These are phyloP conservation scores for Wickerhamomyces alni DNA, from an alignment of 805 yeast genomes.

Conservation along the genomic window DNA sequence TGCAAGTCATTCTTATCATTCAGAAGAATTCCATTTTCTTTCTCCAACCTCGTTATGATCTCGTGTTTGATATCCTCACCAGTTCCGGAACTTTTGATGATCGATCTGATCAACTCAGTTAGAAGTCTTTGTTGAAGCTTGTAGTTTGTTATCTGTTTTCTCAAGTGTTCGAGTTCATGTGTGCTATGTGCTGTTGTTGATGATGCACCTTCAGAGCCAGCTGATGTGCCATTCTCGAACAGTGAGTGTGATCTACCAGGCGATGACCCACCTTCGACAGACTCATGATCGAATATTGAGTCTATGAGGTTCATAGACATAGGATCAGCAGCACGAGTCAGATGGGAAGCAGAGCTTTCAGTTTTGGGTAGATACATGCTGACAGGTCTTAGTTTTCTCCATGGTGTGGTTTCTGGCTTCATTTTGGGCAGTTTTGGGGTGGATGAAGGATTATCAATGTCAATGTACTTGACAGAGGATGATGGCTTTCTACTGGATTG, in stretches of 20 bases:
- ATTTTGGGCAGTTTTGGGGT: constrained; percentile 27
- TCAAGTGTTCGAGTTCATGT: constrained; percentile 31
- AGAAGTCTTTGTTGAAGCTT: constrained; percentile 30
- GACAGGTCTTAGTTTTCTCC: constrained; percentile 25
- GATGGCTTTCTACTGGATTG: background rate
- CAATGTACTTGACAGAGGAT: constrained; percentile 14
- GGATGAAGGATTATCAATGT: constrained; percentile 22
- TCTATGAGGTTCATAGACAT: constrained; percentile 17
- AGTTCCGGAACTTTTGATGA: constrained; percentile 15
- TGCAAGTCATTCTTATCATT: constrained; percentile 15
- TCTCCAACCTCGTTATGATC: constrained; percentile 16
- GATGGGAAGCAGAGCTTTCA: background rate
- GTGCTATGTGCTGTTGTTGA: constrained; percentile 10
- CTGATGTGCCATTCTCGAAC: constrained; percentile 11
- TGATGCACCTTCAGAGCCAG: constrained; percentile 6
- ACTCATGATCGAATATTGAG: constrained; percentile 15
- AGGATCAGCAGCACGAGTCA: background rate
- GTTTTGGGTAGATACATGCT: constrained; percentile 11
- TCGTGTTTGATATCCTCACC: constrained; percentile 17
- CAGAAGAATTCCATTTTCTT: constrained; percentile 15
- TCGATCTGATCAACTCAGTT: constrained; percentile 23
- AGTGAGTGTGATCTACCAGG: constrained; percentile 15
- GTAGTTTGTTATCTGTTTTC: constrained; percentile 35
- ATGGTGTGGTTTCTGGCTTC: constrained; percentile 30
- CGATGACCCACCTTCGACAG: constrained; percentile 2